Conservation (phyloP, 2,329 filamentous ascomycete genomes). For the Neonectria magnoliae region DNA sequence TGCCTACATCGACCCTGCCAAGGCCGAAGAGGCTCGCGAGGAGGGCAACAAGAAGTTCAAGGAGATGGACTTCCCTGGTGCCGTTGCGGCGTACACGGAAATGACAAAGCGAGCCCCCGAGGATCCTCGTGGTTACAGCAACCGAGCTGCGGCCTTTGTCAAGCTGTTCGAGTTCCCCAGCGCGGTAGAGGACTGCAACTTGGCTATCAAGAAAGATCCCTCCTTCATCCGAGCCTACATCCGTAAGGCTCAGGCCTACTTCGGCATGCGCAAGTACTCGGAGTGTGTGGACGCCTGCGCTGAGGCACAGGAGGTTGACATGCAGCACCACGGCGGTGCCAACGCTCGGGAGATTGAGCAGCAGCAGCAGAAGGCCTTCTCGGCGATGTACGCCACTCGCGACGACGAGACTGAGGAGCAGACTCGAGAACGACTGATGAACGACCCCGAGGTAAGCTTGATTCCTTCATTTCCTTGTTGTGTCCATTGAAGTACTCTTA, state of each 20-base stretch:
- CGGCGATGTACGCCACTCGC: constrained; percentile 87
- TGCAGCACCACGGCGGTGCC: constrained; percentile 72
- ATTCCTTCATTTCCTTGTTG: not conserved
- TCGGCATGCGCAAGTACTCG: constrained; percentile 98
- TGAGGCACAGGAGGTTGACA: constrained; percentile 82
- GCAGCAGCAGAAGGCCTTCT: constrained; percentile 91
- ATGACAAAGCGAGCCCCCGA: constrained; percentile 96
- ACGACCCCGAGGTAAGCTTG: constrained; percentile 83
- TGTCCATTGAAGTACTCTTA: constrained; percentile 1
- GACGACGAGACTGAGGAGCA: constrained; percentile 97
- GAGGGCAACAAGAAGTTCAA: constrained; percentile 98
- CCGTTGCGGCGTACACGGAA: constrained; percentile 92
- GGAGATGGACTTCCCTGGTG: constrained; percentile 92
- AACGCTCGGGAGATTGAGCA: constrained; percentile 92
- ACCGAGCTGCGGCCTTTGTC: constrained; percentile 95
- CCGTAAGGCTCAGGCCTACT: constrained; percentile 93
- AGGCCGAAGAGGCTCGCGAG: constrained; percentile 95
- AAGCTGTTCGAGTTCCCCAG: constrained; percentile 96
- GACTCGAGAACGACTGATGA: constrained; percentile 89
- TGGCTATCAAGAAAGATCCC: constrained; percentile 88
- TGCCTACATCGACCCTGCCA: constrained; percentile 87
- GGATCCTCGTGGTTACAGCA: constrained; percentile 94
- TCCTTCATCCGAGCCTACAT: constrained; percentile 97
- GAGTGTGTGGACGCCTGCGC: constrained; percentile 91
- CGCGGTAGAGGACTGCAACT: constrained; percentile 91